A percentile compares a stretch with the other conserved stretches of the same genome.
phyloP scores from a whole-genome alignment of 2,329 filamentous ascomycete genomes.

The Penicillium sp. region DNA sequence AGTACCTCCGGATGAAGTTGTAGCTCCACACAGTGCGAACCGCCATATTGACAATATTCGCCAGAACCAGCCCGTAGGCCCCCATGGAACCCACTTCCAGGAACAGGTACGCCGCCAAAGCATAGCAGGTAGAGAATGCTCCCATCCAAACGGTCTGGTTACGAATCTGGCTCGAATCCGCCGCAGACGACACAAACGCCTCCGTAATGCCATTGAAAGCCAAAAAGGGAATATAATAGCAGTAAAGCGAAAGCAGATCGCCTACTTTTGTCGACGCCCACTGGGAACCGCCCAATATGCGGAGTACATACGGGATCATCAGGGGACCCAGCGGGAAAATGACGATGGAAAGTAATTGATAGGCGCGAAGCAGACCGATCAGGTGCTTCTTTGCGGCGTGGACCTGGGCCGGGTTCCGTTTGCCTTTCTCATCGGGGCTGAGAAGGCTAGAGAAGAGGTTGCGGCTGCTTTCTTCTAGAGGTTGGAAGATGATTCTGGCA shows the following conservation, averaged over 20 bases:
- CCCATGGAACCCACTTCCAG: conserved; percentile 64
- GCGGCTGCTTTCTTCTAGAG: conserved; percentile 87
- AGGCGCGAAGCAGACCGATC: conserved; percentile 58
- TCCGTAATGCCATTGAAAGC: conserved; percentile 89
- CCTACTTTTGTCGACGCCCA: conserved; percentile 73
- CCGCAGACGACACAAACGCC: conserved; percentile 85
- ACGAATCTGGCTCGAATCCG: conserved; percentile 67
- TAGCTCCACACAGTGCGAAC: conserved; percentile 77
- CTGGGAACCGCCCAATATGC: conserved; percentile 65
- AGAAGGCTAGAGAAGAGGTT: conserved; percentile 83
- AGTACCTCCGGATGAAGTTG: conserved; percentile 63
- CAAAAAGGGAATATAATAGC: conserved; percentile 87
- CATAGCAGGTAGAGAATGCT: conserved; percentile 71
- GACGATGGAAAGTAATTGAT: conserved; percentile 65
- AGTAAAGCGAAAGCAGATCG: conserved; percentile 69
- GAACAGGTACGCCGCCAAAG: conserved; percentile 65
- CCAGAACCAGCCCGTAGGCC: conserved; percentile 72
- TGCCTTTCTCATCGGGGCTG: conserved; percentile 29
- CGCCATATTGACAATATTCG: conserved; percentile 85
- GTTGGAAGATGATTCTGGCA: conserved; percentile 85
- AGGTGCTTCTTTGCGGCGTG: conserved; percentile 29
- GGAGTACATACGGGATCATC: conserved; percentile 66
- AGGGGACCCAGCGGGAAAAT: conserved; percentile 67
- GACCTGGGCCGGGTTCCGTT: conserved; percentile 15
- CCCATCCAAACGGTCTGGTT: conserved; percentile 79